Percentiles rank a stretch among this genome's conserved stretches.
phyloP scores from a whole-genome alignment of 169 alveolate genomes.

The Plasmodium sp. region DNA sequence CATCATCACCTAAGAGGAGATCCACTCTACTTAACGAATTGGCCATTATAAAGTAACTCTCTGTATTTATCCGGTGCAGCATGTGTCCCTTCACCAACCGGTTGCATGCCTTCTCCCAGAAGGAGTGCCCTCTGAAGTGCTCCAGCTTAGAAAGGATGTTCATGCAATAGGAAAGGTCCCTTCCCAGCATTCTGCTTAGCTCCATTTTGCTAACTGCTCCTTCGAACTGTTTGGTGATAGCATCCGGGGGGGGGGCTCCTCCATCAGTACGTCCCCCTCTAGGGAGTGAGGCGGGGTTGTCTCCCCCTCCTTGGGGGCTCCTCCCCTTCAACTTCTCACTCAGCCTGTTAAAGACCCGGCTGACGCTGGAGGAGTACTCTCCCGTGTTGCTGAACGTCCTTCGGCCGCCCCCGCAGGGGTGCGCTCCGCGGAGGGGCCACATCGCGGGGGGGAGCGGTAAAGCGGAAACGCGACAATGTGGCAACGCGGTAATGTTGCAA shows the following conservation, averaged over 20 bases:
- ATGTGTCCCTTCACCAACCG: conserved; percentile 44
- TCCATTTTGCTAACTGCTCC: conserved; percentile 7
- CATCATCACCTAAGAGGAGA: neutral
- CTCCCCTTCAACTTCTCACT: neutral
- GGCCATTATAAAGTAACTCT: conserved; percentile 38
- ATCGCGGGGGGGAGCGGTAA: neutral
- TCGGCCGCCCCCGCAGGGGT: neutral
- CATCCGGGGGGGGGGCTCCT: neutral
- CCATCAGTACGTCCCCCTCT: neutral
- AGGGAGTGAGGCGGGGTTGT: neutral
- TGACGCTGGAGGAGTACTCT: conserved; percentile 49
- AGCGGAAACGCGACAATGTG: neutral
- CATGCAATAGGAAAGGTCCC: conserved; percentile 70
- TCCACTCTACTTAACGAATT: conserved; percentile 26
- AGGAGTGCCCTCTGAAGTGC: conserved; percentile 5
- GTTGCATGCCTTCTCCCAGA: conserved; percentile 26
- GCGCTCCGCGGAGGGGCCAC: neutral
- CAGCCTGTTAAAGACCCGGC: conserved; percentile 19
- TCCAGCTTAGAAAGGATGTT: conserved; percentile 41
- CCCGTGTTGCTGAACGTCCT: neutral
- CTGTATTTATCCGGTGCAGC: conserved; percentile 29
- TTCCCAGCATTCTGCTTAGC: conserved; percentile 39
- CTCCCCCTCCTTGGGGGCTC: neutral
- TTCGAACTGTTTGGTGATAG: conserved; percentile 17
- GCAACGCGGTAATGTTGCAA: neutral